Base-by-base conservation (phyloP, 2,329 filamentous ascomycete genomes). In the Volutella citrinella region DNA sequence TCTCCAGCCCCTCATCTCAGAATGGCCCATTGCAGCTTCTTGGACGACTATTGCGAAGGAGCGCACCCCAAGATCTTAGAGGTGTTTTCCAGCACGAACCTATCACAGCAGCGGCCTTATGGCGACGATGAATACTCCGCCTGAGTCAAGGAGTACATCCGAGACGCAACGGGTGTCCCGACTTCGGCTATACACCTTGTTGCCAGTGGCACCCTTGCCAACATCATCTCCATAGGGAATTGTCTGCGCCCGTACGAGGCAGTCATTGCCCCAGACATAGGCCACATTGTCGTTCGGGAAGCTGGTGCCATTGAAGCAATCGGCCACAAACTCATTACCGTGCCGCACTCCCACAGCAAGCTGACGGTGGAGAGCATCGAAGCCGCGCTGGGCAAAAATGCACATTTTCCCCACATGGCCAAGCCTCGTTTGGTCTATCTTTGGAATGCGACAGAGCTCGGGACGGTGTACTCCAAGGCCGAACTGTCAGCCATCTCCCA, bases 1-100 rank as follows among this genome's bases (percentile, higher is more conserved):
- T n/a, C n/a, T n/a, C 4, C 24, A 19, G n/a, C n/a, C n/a, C n/a
- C n/a, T 20, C n/a, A 52, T 52, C 49, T 43, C 49, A 2, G 45
- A 47, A 3, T 37, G 17, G 33, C 37, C 5, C 51, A 46, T 17
- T 73, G 72, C 46, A 70, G 66, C 49, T 68, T 74, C 36, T 57
- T 68, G 27, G 70, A 74, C 43, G 70, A 74, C 42, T 74, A 74
- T 46, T 70, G 67, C 49, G 69, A 74, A 38, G 70, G 70, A 20
- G 70, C 69, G 1, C 70, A 74, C 38, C 70, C 70, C 6, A 57
- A 61, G n/a, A 53, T 74, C 5, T 60, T 74, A 17, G 61, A 70
- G 27, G 68, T 69, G 9, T 55, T 74, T 3, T 46, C 70, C 12
- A 47, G 57, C 20, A 65, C 61, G 45, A 74, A 73, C 34, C 46